phyloP scores from a whole-genome alignment of 352 stramenopile species.

The Globisporangium polare region DNA sequence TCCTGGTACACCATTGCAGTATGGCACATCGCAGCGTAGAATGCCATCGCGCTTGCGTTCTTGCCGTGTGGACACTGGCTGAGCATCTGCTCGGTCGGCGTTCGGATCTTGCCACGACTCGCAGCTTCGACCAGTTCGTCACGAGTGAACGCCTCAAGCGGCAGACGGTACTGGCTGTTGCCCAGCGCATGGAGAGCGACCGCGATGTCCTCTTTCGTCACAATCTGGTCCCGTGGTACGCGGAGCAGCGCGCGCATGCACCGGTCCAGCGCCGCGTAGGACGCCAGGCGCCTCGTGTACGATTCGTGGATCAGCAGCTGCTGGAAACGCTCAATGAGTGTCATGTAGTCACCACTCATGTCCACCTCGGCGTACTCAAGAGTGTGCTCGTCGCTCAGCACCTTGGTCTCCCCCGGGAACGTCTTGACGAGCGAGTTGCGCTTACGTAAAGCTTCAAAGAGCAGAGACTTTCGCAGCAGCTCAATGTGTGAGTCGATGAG shows the following conservation, averaged over 20 bases:
- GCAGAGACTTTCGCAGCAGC: constrained; percentile 49
- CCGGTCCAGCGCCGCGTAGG: constrained; percentile 61
- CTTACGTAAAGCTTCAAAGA: constrained; percentile 65
- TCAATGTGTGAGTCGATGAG: constrained; percentile 69
- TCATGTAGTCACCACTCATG: constrained; percentile 63
- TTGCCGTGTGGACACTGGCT: constrained; percentile 35
- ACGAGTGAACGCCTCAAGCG: constrained; percentile 56
- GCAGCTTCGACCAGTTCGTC: constrained; percentile 56
- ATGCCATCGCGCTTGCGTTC: constrained; percentile 61
- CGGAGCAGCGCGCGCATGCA: constrained; percentile 54
- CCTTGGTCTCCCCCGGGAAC: constrained; percentile 46
- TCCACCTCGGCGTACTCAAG: constrained; percentile 57
- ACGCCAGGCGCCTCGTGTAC: constrained; percentile 51
- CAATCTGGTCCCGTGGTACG: constrained; percentile 34
- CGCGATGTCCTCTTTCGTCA: constrained; percentile 76
- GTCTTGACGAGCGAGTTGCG: constrained; percentile 69
- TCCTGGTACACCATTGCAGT: constrained; percentile 59
- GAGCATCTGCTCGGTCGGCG: constrained; percentile 42
- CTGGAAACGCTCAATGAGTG: constrained; percentile 63
- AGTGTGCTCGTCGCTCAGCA: constrained; percentile 39
- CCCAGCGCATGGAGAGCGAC: constrained; percentile 33
- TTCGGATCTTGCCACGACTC: constrained; percentile 40
- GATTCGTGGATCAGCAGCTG: constrained; percentile 62
- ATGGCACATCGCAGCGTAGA: constrained; percentile 62
- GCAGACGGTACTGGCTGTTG: constrained; percentile 33